Base-by-base conservation (phyloP, 2,329 filamentous ascomycete species). In the Blumeria graminis region DNA sequence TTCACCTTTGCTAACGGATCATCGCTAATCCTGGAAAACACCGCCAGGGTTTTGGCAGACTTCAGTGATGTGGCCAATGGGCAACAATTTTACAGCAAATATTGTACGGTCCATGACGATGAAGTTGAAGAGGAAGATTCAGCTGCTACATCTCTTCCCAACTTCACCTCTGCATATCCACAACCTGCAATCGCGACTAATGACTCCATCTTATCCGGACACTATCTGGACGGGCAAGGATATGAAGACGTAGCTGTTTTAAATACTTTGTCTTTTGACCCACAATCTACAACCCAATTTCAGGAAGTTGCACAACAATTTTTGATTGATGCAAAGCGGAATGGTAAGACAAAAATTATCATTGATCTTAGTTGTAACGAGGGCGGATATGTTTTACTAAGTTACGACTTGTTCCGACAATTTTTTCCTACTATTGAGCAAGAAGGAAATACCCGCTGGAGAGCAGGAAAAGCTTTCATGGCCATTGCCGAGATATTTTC, bases 331-430 rank as follows among this genome's bases (percentile, higher is more conserved):
- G 71, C 71, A 11, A 70, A 71, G 45, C 59, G 65, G 1, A 68
- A 69, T 1, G 70, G 71, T 1, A 80, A 79, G 63, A 76, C 69
- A 1, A 80, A 76, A 64, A 69, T 85, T 5, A 71, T 85, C 33
- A 75, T 85, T 58, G 82, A 85, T 60, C 63, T 84, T 6, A 72
- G 75, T 3, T 71, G 3, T 63, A 65, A 55, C 60, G 59, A 6
- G 60, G 62, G 35, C 61, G 63, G 43, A 61, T 61, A 50, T 62
- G 63, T 28, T 61, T 55, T n/a, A 62, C 66, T 8, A 56, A 56
- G 0, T 59, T 60, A 8, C 55, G 62, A 34, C 48, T 58, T 6
- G 62, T 64, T 39, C 38, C 59, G 1, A 56, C 63, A 22, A 60
- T 64, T 14, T 59, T 56, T 38, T 62, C 61, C 0, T 54, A 54